Evolutionary conservation across 345 rosid species (phyloP), one percentile per base, ranked within the genome.

Genomic region (Stellera chamaejasme): DNA sequence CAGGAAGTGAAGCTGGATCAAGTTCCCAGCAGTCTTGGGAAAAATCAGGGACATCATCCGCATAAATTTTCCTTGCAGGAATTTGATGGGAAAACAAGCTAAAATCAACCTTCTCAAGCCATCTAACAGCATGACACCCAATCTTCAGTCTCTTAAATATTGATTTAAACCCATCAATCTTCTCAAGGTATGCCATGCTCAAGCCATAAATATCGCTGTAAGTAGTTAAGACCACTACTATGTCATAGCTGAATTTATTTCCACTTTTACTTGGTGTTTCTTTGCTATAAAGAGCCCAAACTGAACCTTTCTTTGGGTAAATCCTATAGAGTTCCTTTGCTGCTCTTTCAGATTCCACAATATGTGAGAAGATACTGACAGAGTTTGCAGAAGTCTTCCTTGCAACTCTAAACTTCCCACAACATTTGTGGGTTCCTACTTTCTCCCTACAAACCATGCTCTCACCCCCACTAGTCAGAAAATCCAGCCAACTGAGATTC

Each of bases 141-240:
- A 83, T 70, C 50, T 79, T 85, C 48, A 66, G 74, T 70, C 98
- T 76, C 82, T 66, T 82, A 67, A 79, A 92, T 66, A 83, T 58
- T 13, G 78, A 70, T 66, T 66, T 79, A 68, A 60, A 79, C 19
- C 88, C 95, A 53, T 77, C 81, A 54, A 85, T 87, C 74, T 82
- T 86, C 71, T 83, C 93, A 50, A 92, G 87, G 74, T 72, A 79
- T 27, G 82, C 98, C 64, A 82, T 61, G 83, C 96, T 88, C 71
- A 92, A 65, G 13, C 90, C 96, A 45, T 79, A 75, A 36, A 72
- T 73, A 53, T 86, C 87, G 10, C 79, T 85, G 48, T 88, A 88
- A 58, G 70, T 74, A 0, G 93, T 85, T 60, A 92, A 66, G 63
- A 76, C 60, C 56, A 88, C 76, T 1, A 74, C 90, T 56, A 85